phyloP scores from a whole-genome alignment of 805 yeast species.

The Suhomyces xylopsoci region DNA sequence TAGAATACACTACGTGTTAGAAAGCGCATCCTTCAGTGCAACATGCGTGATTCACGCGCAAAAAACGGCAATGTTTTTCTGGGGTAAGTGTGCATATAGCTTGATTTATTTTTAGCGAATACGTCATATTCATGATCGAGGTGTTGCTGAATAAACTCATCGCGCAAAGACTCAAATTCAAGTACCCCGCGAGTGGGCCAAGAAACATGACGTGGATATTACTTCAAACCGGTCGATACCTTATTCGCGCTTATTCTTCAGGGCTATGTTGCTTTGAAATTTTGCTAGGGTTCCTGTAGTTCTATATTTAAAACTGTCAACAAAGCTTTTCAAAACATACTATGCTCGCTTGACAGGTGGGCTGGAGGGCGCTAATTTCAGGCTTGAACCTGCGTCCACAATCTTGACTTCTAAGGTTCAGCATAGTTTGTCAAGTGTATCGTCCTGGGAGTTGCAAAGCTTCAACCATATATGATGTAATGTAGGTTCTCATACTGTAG shows the following conservation, averaged over 20 bases:
- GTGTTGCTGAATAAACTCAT: background rate
- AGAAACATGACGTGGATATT: background rate
- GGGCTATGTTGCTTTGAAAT: background rate
- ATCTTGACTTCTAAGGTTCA: background rate
- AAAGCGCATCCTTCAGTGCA: background rate
- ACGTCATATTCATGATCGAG: background rate
- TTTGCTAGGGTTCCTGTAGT: background rate
- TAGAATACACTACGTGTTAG: too few species aligned
- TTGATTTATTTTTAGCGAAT: background rate
- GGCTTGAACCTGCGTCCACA: background rate
- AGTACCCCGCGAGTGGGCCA: background rate
- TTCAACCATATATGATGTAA: background rate
- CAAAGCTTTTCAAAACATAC: background rate
- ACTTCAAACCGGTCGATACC: background rate
- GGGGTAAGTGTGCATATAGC: background rate
- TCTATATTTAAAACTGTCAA: background rate
- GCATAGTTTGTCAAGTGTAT: background rate
- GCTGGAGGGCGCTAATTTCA: background rate
- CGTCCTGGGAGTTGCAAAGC: background rate
- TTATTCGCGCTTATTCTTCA: background rate
- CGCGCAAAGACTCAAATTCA: background rate
- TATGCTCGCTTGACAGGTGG: background rate
- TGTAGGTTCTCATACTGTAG: too few species aligned
- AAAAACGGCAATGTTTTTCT: background rate
- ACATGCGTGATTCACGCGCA: background rate